A percentile compares a stretch with the other conserved stretches of the same genome.
phyloP scores from a whole-genome alignment of 768 basidiomycete species.

The Suillus spraguei region DNA sequence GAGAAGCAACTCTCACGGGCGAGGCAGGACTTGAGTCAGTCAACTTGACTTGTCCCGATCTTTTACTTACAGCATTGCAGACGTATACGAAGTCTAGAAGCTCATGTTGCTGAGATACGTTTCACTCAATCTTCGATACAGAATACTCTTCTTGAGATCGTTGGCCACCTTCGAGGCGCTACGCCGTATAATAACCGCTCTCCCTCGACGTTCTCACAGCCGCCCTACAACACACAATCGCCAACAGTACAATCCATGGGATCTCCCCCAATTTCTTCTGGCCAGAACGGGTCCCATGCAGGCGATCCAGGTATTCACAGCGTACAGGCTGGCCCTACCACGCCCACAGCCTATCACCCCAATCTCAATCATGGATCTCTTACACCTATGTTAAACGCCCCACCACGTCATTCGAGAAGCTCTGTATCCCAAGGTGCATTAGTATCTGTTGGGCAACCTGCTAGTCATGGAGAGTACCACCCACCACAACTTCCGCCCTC shows the following conservation, averaged over 20 bases:
- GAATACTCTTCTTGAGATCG: conserved; percentile 78
- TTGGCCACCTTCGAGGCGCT: conserved; percentile 70
- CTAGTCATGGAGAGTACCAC: conserved; percentile 44
- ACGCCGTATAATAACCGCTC: conserved; percentile 54
- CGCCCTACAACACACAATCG: conserved; percentile 61
- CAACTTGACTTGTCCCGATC: not conserved
- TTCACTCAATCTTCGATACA: conserved; percentile 75
- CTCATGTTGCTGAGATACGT: conserved; percentile 83
- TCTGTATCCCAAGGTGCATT: conserved; percentile 38
- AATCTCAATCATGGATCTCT: conserved; percentile 25
- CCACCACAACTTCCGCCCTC: conserved; percentile 43
- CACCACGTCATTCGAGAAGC: conserved; percentile 35
- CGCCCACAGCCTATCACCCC: conserved; percentile 33
- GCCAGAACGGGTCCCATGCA: conserved; percentile 37
- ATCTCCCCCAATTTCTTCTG: conserved; percentile 45
- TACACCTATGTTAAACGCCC: conserved; percentile 32
- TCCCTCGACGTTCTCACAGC: conserved; percentile 54
- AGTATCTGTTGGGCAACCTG: conserved; percentile 33
- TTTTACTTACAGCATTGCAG: conserved; percentile 43
- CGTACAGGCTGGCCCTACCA: conserved; percentile 26
- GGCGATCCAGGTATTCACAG: conserved; percentile 26
- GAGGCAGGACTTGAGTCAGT: conserved; percentile 89
- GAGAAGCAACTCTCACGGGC: conserved; percentile 84
- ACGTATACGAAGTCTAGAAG: conserved; percentile 87
- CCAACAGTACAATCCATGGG: conserved; percentile 67